Conservation (phyloP, 768 basidiomycete species). For the Hypsizygus marmoreus region DNA sequence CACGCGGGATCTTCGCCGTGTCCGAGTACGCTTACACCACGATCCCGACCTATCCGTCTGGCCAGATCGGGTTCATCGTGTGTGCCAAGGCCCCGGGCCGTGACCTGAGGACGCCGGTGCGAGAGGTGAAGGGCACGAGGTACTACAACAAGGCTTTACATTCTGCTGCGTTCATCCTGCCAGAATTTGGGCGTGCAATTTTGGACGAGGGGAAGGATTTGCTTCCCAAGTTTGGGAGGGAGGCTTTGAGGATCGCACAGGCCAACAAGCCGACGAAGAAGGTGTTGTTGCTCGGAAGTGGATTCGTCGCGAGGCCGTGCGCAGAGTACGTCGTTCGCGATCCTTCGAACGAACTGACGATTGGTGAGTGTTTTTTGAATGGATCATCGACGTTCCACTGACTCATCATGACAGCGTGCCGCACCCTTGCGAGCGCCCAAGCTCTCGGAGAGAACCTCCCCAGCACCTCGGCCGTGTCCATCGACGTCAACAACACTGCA, state of each 20-base stretch:
- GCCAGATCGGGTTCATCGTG: constrained; percentile 94
- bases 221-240: constrained; percentile 74
- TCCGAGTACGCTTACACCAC: constrained; percentile 94
- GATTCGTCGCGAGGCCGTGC: constrained; percentile 94
- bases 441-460: constrained; percentile 69
- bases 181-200: constrained; percentile 83
- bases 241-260: constrained; percentile 42
- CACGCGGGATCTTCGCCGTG: constrained; percentile 73
- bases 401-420: constrained; percentile 61
- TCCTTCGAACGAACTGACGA: constrained; percentile 79
- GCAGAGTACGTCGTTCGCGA: constrained; percentile 90
- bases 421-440: constrained; percentile 78
- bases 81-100: constrained; percentile 77
- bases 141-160: constrained; percentile 91
- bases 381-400: not conserved
- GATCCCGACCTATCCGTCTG: constrained; percentile 97
- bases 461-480: constrained; percentile 69
- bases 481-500: constrained; percentile 74
- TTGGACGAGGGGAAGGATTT: constrained; percentile 75
- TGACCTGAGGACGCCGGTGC: constrained; percentile 71
- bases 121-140: constrained; percentile 66
- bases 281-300: constrained; percentile 89
- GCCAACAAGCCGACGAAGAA: constrained; percentile 51
- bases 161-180: constrained; percentile 81
- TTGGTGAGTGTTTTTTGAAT: constrained; percentile 53